Base-by-base conservation (phyloP, 768 basidiomycete genomes). In the Rhizopogon roseolus region DNA sequence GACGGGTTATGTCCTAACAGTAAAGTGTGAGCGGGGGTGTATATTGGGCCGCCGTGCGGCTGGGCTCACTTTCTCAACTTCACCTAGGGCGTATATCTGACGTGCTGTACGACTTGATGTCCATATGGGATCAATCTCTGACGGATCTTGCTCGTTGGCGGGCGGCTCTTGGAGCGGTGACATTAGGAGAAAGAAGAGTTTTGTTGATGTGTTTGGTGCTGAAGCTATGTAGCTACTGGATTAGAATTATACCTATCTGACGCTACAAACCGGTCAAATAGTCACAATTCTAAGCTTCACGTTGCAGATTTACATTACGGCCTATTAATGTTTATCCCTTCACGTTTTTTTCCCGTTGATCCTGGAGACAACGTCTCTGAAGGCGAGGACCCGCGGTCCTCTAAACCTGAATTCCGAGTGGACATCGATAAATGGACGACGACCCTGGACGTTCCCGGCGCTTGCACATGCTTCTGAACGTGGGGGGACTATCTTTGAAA, bases 21-120 rank as follows among this genome's bases (percentile, higher is more conserved):
- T 7, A 16, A 6, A 34, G 13, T 25, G 27, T 22, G 45, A 48
- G 46, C 34, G 9, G 38, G n/a, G 6, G n/a, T 3, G 22, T 22
- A 22, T 22, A 22, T 22, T 22, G 22, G 22, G 22, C 14, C 16
- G 34, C 2, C 8, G 13, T 8, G 37, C 19, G 25, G 11, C 5
- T 5, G 9, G 39, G 49, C 68, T 44, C 40, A 86, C 89, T 76
- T 89, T 89, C 66, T 91, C 90, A 41, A 91, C 89, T 66, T 85
- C 82, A 22, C 86, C 84, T 8, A 92, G 79, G 4, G 85, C 86
- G 64, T 84, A 87, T 57, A 91, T 91, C 66, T 91, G 89, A 53
- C 86, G 77, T 34, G 88, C 86, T 34, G 90, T 91, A 19, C 86
- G 79, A 60, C 88, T 90, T 22, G 86, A 86, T 4, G 80, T 81